phyloP scores from a whole-genome alignment of 305 asterid species.

The Fraxinus platypoda region DNA sequence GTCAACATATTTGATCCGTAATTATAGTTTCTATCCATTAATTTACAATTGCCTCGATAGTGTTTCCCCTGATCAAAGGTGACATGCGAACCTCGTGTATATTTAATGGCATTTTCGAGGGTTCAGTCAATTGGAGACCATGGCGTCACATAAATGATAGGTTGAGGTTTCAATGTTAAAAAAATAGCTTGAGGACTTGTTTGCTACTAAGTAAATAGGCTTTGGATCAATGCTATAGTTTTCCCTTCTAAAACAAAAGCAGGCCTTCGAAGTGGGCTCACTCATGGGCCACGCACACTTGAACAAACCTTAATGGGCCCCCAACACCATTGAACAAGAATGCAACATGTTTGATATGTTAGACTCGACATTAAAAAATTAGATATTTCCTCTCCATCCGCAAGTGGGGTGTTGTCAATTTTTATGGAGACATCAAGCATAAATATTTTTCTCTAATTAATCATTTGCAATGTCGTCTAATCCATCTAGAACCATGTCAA shows the following conservation, averaged over 20 bases:
- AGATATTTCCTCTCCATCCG: background rate
- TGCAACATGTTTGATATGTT: background rate
- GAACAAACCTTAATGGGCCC: background rate
- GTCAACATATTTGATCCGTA: background rate
- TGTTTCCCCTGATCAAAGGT: background rate
- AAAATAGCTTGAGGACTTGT: background rate
- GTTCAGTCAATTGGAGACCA: background rate
- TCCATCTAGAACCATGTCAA: background rate
- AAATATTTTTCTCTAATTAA: too few species aligned
- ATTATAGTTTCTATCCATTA: background rate
- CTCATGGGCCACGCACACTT: background rate
- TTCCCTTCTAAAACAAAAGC: background rate
- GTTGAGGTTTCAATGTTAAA: background rate
- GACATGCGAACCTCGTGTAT: background rate
- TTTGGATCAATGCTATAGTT: background rate
- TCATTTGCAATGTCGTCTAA: background rate
- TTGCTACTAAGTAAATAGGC: background rate
- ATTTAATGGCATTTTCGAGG: background rate
- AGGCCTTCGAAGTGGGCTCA: background rate
- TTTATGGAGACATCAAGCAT: background rate
- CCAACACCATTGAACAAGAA: background rate
- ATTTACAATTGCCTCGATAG: background rate
- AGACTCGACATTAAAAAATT: background rate
- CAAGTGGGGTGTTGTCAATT: background rate
- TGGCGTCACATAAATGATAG: background rate